Conservation (phyloP, 768 basidiomycete genomes). For the Pleurotus tuoliensis region DNA sequence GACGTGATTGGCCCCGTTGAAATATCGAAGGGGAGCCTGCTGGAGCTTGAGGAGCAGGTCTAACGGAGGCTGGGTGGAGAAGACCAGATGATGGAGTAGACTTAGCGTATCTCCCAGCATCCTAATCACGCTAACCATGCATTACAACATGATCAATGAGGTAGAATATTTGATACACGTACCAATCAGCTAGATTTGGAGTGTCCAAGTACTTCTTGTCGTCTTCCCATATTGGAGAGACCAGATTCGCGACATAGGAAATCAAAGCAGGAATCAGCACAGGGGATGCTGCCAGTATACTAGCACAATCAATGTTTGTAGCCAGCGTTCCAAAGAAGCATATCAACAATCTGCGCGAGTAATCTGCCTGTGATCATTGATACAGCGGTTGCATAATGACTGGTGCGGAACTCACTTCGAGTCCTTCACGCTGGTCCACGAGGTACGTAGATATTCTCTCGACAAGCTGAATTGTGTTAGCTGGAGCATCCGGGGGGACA, state of each 20-base stretch:
- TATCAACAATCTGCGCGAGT: slow-evolving; percentile 27
- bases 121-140: slow-evolving; percentile 41
- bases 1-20: slow-evolving; percentile 61
- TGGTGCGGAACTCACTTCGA: slow-evolving; percentile 31
- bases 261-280: slow-evolving; percentile 65
- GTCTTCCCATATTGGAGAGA: slow-evolving; percentile 65
- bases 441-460: slow-evolving; percentile 47
- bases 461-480: slow-evolving; percentile 36
- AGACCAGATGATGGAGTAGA: slow-evolving; percentile 63
- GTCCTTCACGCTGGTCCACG: slow-evolving; percentile 35
- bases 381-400: not conserved
- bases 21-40: slow-evolving; percentile 50
- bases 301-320: slow-evolving; percentile 32
- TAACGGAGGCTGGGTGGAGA: slow-evolving; percentile 39
- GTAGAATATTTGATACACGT: slow-evolving; percentile 11
- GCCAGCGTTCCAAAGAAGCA: slow-evolving; percentile 41
- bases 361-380: not conserved
- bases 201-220: slow-evolving; percentile 38
- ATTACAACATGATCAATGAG: not conserved
- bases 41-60: slow-evolving; percentile 59
- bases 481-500: slow-evolving; percentile 21
- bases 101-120: slow-evolving; percentile 50
- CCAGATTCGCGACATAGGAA: slow-evolving; percentile 46
- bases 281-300: slow-evolving; percentile 39
- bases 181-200: slow-evolving; percentile 33